phyloP scores from a whole-genome alignment of 2,329 filamentous ascomycete genomes.

The Biscogniauxia sp. region DNA sequence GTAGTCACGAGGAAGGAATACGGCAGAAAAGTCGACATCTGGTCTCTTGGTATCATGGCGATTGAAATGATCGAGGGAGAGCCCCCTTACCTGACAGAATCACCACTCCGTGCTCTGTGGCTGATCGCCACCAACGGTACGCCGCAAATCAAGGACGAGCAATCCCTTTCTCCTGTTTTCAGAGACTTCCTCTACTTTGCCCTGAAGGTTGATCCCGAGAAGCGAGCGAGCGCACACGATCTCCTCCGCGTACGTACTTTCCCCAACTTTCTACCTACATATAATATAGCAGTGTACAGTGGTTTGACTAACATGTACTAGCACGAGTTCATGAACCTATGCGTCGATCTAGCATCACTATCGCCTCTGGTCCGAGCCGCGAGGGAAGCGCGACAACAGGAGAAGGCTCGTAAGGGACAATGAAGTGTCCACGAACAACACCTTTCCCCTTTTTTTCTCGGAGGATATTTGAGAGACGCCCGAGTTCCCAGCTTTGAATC shows the following conservation, averaged over 20 bases:
- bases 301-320: slow-evolving; percentile 36
- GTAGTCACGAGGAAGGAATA: slow-evolving; percentile 98
- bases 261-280: slow-evolving; percentile 29
- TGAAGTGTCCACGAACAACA: slow-evolving; percentile 18
- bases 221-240: slow-evolving; percentile 92
- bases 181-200: slow-evolving; percentile 90
- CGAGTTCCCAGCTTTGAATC: not conserved
- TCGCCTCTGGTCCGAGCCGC: slow-evolving; percentile 86
- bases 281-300: not conserved
- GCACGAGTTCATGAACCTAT: slow-evolving; percentile 79
- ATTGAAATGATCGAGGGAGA: slow-evolving; percentile 99
- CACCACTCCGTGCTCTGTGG: slow-evolving; percentile 87
- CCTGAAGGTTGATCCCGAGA: slow-evolving; percentile 94
- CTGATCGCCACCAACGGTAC: slow-evolving; percentile 97
- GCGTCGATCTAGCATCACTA: slow-evolving; percentile 71
- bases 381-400: slow-evolving; percentile 78
- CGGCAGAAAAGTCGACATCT: slow-evolving; percentile 97
- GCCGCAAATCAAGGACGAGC: slow-evolving; percentile 89
- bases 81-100: slow-evolving; percentile 94
- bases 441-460: slow-evolving; percentile 2
- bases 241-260: slow-evolving; percentile 72
- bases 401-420: slow-evolving; percentile 70
- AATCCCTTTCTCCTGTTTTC: slow-evolving; percentile 77
- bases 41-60: slow-evolving; percentile 98
- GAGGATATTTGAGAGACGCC: not conserved